These are phyloP conservation scores for Leccinum fallax DNA, from an alignment of 1,284 basidiomycete species.

Conservation along the genomic window DNA sequence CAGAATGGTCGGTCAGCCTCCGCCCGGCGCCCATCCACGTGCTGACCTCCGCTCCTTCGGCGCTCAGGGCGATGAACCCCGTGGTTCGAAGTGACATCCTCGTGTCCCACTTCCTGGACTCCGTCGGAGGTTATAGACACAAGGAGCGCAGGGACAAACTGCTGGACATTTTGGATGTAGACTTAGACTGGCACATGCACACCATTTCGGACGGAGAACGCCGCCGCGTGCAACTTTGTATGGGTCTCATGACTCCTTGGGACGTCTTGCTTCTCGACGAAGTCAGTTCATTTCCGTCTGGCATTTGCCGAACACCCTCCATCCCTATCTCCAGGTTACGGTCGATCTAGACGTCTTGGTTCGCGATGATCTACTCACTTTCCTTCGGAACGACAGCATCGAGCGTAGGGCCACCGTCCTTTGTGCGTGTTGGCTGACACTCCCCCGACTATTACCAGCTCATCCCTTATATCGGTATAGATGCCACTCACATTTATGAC, in stretches of 20 bases:
- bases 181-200: constrained; percentile 93
- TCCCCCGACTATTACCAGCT: constrained; percentile 7
- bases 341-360: constrained; percentile 99
- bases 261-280: constrained; percentile 94
- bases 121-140: constrained; percentile 94
- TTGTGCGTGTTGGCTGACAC: constrained; percentile 53
- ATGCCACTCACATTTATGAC: constrained; percentile 96
- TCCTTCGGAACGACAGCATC: constrained; percentile 85
- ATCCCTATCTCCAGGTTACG: constrained; percentile 66
- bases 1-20: constrained; percentile 69
- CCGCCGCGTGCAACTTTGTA: constrained; percentile 91
- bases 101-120: constrained; percentile 90
- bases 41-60: constrained; percentile 1
- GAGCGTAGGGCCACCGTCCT: constrained; percentile 86
- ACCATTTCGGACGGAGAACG: constrained; percentile 96
- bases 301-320: constrained; percentile 5
- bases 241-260: constrained; percentile 97
- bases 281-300: constrained; percentile 43
- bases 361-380: constrained; percentile 86
- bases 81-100: constrained; percentile 92
- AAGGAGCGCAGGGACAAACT: constrained; percentile 86
- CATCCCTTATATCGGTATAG: constrained; percentile 40
- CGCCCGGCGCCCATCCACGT: neutral
- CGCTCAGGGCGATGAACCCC: constrained; percentile 88
- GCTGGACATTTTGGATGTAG: constrained; percentile 92